Percentiles rank a stretch among this genome's conserved stretches.
Evolutionary conservation across 441 rosid species (phyloP).

Genomic region (Rhodomyrtus psidioides): DNA sequence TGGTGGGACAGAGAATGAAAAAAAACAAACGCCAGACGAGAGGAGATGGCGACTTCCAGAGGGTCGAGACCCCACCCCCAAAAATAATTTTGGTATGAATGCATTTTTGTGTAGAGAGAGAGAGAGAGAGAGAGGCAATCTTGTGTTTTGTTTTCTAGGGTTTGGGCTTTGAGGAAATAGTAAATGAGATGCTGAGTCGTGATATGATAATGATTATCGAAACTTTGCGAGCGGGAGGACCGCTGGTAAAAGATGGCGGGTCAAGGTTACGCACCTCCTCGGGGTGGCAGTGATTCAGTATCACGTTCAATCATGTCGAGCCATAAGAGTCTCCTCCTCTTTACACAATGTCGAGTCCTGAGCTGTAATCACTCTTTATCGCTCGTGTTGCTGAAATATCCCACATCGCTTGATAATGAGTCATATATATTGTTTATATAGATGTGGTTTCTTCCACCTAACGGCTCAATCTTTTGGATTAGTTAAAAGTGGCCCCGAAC

Average conservation of each 20-base stretch:
- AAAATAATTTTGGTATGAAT: slow-evolving; percentile 13
- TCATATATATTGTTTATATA: not conserved
- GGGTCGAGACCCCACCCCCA: not conserved
- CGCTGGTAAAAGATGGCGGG: not conserved
- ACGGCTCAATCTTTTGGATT: not conserved
- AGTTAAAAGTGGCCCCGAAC: not conserved
- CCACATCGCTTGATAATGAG: accelerated
- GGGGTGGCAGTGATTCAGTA: not conserved
- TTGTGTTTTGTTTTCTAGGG: not conserved
- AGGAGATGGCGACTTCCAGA: slow-evolving; percentile 9
- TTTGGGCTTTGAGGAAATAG: not conserved
- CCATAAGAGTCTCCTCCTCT: not conserved
- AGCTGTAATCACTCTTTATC: not conserved
- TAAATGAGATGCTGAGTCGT: not conserved
- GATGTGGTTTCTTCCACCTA: not conserved
- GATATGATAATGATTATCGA: accelerated
- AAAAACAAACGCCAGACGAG: slow-evolving; percentile 17
- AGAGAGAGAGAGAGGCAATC: no score
- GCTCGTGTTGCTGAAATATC: no score
- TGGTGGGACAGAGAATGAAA: slow-evolving; percentile 16
- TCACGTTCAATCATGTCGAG: not conserved
- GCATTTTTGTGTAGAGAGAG: not conserved
- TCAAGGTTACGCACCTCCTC: not conserved
- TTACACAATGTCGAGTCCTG: not conserved
- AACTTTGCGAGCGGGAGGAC: not conserved